Evolutionary conservation across 179 eudicot species (phyloP).

Genomic region (Spinacia oleracea): DNA sequence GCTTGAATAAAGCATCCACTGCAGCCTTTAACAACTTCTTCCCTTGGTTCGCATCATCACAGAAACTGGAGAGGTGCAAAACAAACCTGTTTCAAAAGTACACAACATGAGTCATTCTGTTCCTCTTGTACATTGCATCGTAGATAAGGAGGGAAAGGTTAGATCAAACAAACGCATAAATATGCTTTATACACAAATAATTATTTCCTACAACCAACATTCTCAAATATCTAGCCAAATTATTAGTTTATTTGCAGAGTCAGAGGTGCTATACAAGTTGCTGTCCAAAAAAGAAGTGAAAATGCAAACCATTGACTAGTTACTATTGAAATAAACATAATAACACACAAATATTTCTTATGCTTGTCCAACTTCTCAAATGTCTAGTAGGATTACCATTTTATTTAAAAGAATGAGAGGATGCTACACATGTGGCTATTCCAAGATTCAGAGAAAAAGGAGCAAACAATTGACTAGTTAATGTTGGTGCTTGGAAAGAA

Average conservation of each 20-base stretch:
- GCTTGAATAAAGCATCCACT: constrained; percentile 48
- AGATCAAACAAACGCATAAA: neutral
- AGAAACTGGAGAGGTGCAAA: constrained; percentile 62
- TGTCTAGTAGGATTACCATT: neutral
- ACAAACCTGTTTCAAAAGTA: constrained; percentile 63
- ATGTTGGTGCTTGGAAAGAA: no score
- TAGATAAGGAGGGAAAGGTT: neutral
- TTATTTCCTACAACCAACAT: neutral
- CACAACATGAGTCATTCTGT: constrained; percentile 10
- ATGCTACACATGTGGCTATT: neutral
- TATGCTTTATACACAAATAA: neutral
- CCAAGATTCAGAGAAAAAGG: neutral
- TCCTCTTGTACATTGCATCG: neutral
- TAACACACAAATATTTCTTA: neutral
- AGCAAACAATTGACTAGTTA: neutral
- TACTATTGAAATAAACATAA: neutral
- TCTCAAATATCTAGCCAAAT: neutral
- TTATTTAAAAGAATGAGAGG: neutral
- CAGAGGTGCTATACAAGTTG: neutral
- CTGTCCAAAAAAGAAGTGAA: neutral
- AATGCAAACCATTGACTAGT: neutral
- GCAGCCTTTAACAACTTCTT: constrained; percentile 63
- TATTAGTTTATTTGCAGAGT: neutral
- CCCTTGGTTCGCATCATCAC: constrained; percentile 67
- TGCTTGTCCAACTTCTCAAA: neutral